Percentiles rank a stretch among this genome's conserved stretches.
phyloP scores from a whole-genome alignment of 495 filamentous ascomycete species.

The Copromyces sp. region DNA sequence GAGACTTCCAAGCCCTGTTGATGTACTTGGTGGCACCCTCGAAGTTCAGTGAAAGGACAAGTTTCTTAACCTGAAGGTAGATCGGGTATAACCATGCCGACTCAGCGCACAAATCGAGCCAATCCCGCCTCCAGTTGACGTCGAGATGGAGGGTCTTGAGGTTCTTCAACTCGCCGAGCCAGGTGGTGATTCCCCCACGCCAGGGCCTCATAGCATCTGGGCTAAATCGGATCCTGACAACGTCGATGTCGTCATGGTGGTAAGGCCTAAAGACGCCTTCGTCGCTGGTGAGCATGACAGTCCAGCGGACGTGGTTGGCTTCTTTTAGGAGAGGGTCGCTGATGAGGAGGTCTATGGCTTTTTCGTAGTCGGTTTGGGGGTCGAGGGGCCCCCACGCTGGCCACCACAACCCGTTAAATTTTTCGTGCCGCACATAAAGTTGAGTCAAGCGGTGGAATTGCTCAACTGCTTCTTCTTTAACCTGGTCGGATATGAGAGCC shows the following conservation, averaged over 20 bases:
- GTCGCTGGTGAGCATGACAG: background rate
- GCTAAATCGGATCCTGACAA: background rate
- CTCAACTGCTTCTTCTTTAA: background rate
- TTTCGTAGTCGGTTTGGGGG: background rate
- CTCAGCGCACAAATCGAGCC: background rate
- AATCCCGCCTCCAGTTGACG: background rate
- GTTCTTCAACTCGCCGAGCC: background rate
- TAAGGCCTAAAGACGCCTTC: background rate
- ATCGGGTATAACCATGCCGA: background rate
- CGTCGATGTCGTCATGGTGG: background rate
- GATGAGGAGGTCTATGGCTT: accelerated
- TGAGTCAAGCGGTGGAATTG: background rate
- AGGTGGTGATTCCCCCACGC: background rate
- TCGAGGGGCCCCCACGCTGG: background rate
- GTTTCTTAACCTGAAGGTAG: background rate
- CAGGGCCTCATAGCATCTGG: background rate
- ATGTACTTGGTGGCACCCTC: background rate
- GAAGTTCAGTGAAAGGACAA: background rate
- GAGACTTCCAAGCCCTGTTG: background rate
- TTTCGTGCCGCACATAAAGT: background rate
- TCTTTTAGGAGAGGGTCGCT: background rate
- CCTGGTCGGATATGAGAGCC: background rate
- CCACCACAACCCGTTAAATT: background rate
- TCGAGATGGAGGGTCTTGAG: background rate
- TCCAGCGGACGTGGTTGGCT: background rate